Evolutionary conservation across 2,329 filamentous ascomycete genomes (phyloP).

Genomic region (Tolypocladium tropicale): DNA sequence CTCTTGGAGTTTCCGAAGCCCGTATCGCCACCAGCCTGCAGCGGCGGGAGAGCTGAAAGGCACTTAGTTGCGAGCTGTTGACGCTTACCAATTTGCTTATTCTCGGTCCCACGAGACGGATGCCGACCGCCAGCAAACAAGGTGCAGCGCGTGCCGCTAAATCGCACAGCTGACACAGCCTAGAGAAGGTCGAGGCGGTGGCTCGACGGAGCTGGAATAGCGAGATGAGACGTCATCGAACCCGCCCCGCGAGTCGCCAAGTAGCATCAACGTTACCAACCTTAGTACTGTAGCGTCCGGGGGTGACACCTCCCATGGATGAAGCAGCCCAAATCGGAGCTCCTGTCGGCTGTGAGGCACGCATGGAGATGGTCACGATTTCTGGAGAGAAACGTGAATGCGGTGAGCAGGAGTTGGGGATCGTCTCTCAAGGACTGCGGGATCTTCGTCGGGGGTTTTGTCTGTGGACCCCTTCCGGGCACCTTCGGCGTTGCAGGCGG

Average conservation of each 20-base stretch:
- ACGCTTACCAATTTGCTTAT: too few relatives aligned
- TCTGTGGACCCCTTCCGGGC: neutral
- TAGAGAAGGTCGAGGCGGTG: neutral
- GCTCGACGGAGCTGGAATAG: neutral
- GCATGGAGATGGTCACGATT: neutral
- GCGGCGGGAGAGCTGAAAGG: neutral
- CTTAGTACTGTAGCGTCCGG: too few relatives aligned
- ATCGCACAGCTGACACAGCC: neutral
- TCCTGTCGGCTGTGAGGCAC: neutral
- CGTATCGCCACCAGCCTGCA: neutral
- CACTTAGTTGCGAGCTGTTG: neutral
- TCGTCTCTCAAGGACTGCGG: neutral
- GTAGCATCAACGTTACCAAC: too few relatives aligned
- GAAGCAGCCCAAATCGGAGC: neutral
- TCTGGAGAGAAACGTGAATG: neutral
- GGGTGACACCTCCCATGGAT: neutral
- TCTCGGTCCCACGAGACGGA: neutral
- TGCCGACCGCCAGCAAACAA: neutral
- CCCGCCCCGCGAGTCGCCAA: neutral
- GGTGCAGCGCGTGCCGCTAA: neutral
- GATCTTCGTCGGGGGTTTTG: neutral
- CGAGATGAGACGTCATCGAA: constrained; percentile 2
- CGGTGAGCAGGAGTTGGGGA: neutral
- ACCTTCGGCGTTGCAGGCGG: neutral
- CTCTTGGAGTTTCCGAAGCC: neutral